Percentiles rank a stretch among this genome's conserved stretches.
These are phyloP conservation scores for Diaporthe caulivora DNA, from an alignment of 2,329 filamentous ascomycete genomes.

Conservation along the genomic window DNA sequence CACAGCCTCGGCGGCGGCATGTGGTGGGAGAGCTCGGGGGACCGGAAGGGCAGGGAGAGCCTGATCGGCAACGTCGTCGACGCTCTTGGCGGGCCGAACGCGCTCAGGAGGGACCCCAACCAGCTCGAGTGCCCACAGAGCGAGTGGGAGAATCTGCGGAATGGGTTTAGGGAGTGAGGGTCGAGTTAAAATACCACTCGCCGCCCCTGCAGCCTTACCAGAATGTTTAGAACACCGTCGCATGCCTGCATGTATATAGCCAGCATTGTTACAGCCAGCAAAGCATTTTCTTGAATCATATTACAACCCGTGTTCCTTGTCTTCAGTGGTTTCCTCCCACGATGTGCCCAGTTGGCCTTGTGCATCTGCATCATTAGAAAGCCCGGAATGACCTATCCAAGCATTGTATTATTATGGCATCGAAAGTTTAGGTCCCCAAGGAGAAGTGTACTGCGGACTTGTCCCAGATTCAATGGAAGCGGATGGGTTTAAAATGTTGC, in stretches of 20 bases:
- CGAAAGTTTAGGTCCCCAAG: not conserved
- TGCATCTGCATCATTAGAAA: not conserved
- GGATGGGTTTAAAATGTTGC: not conserved
- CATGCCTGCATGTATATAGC: not conserved
- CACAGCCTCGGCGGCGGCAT: constrained; percentile 86
- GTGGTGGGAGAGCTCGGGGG: constrained; percentile 95
- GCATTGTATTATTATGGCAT: no score
- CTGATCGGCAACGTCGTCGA: constrained; percentile 76
- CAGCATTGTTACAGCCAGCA: not conserved
- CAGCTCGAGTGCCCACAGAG: constrained; percentile 73
- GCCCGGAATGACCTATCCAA: no score
- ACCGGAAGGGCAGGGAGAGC: constrained; percentile 74
- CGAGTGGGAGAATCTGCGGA: constrained; percentile 78
- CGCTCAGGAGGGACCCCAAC: constrained; percentile 67
- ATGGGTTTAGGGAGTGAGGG: constrained; percentile 61
- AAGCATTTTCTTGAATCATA: not conserved
- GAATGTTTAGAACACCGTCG: not conserved
- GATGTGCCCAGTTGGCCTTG: not conserved
- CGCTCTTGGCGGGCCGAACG: constrained; percentile 64
- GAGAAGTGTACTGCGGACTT: not conserved
- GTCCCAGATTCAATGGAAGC: no score
- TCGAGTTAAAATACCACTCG: constrained; percentile 48
- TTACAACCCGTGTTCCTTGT: no score
- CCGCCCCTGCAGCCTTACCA: not conserved
- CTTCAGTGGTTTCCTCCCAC: not conserved